Evolutionary conservation across 2,329 filamentous ascomycete genomes (phyloP), one percentile per base, ranked within the genome.

Genomic region (Berkeleyomyces basicola): DNA sequence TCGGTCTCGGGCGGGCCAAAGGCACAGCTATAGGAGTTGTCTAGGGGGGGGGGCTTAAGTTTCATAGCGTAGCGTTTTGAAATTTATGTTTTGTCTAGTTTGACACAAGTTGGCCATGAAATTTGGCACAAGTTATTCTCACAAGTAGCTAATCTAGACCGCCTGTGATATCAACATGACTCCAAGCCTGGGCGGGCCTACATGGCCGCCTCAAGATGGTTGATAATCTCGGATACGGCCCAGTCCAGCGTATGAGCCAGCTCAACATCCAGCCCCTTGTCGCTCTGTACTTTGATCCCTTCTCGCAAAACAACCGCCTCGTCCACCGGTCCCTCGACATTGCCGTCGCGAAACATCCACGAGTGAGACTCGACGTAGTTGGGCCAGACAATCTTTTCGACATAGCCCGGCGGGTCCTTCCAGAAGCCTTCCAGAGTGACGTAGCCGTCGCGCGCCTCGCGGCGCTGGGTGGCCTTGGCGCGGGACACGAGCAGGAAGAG

Each of bases 351-450:
- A 70, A 96, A 93, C 71, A 99, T 76, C 79, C 88, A 95, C 31
- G 77, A 76, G 74, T 97, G 91, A 68, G 90, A 83, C 61, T 81
- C 78, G 3, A 87, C 88, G 72, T 96, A 97, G 69, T 95, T 92
- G 3, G 92, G 92, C 93, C 93, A 99, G 3, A 99, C 93, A 62
- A 99, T 81, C 71, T 87, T 82, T 71, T 97, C 91, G 44, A 97
- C 90, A 71, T 97, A 99, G 0, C 89, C 91, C 0, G 90, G 90
- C 0, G 93, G 93, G 72, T 99, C 93, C 63, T 85, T 80, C 93
- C 93, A 99, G 75, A 96, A 99, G 37, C 91, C 92, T 69, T 96
- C 84, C 4, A 87, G 73, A 2, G 88, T 92, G 39, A 90, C 87
- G 71, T 93, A 93, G 9, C 88, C 88, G 67, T 80, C 83, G 61